Conservation (phyloP, 345 rosid species). For the Nephelium lappaceum region DNA sequence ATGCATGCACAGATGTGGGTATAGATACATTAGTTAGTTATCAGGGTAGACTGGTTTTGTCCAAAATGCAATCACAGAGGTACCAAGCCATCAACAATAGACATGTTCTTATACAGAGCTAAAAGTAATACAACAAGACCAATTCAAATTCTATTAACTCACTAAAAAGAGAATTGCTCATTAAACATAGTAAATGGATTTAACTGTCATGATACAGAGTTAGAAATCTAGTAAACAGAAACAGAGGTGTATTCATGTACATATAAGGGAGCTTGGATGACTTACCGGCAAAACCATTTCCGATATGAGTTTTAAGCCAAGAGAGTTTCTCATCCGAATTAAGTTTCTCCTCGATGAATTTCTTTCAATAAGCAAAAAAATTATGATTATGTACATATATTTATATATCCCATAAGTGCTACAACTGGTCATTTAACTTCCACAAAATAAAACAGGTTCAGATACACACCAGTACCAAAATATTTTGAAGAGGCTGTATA, state of each 20-base stretch:
- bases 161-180: background rate
- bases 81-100: too few species aligned
- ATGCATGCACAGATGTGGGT: background rate
- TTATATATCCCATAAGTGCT: background rate
- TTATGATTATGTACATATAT: background rate
- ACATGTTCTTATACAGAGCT: too few species aligned
- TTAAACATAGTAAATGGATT: background rate
- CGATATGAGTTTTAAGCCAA: conserved; percentile 59
- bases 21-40: too few species aligned
- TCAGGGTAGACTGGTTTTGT: background rate
- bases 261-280: background rate
- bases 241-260: too few species aligned
- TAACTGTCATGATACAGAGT: too few species aligned
- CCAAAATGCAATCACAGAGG: too few species aligned
- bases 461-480: conserved; percentile 54
- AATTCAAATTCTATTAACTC: background rate
- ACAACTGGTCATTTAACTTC: background rate
- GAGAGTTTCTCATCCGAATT: conserved; percentile 45
- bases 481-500: conserved; percentile 83
- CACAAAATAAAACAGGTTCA: conserved; percentile 2
- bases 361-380: conserved; percentile 35
- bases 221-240: too few species aligned
- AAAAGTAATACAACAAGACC: too few species aligned
- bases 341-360: conserved; percentile 56
- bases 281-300: conserved; percentile 74